Evolutionary conservation across 768 basidiomycete species (phyloP), one percentile per base, ranked within the genome.

Genomic region (Pleurotus ostreatus): DNA sequence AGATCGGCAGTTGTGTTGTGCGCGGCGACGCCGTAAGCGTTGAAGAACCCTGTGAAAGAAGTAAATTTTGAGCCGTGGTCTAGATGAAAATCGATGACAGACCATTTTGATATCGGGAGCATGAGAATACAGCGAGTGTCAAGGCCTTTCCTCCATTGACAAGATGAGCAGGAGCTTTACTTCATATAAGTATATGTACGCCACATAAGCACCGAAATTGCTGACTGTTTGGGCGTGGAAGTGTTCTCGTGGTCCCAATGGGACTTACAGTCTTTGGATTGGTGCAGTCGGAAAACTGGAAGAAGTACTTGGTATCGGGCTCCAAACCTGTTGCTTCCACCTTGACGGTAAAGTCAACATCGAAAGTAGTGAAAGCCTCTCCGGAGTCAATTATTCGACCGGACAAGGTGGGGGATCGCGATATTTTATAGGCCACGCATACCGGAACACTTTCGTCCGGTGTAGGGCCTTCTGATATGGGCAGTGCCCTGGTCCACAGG

Each of bases 321-420:
- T 71, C 60, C 49, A 85, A 64, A 2, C 72, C 72, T 0, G 68
- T 74, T 1, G 82, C 81, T 59, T 85, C 83, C 15, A 85, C 78
- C 64, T 84, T 84, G 60, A 82, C 72, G 0, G 83, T 83, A 65
- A 74, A 83, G 62, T 83, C 82, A 39, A 84, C 79, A 55, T 86
- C 83, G 53, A 78, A 78, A 54, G 71, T 75, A 0, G 82, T 82
- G 65, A 81, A 82, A 0, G 78, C 81, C 57, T 80, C 69, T 11
- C 77, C 81, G 7, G 73, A 70, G 57, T 78, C 70, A 38, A 78
- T 61, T 0, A 71, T 63, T 13, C 62, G 60, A 2, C 74, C 73
- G 9, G 70, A 61, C 34, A 78, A 65, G 44, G 65, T 64, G 4
- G 68, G 51, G 30, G 71, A 71, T 30, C 70, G 65, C 41, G 70